A percentile compares a stretch with the other conserved stretches of the same genome.
Evolutionary conservation across 257 asterid genomes (phyloP).

Genomic region (Anisodus acutangulus): DNA sequence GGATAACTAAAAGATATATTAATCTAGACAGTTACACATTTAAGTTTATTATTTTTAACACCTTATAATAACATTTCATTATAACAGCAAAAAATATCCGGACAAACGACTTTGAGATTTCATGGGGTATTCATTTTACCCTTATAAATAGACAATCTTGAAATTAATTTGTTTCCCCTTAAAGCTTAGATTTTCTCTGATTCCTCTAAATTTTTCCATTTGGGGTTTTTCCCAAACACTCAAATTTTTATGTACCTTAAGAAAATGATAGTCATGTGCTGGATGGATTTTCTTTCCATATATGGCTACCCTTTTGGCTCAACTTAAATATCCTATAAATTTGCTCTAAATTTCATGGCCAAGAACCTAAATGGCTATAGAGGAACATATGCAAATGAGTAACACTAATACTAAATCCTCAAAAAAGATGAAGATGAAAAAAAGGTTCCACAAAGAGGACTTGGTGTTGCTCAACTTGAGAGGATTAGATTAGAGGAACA

Average conservation of each 20-base stretch:
- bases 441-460: slow-evolving; percentile 86
- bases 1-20: no score
- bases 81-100: no score
- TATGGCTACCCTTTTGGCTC: slow-evolving; percentile 41
- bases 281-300: slow-evolving; percentile 32
- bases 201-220: slow-evolving; percentile 4
- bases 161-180: background rate
- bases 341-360: slow-evolving; percentile 47
- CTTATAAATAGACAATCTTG: no score
- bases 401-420: slow-evolving; percentile 42
- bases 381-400: slow-evolving; percentile 47
- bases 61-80: no score
- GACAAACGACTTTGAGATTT: no score
- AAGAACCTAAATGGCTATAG: slow-evolving; percentile 43
- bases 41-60: no score
- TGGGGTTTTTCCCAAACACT: no score
- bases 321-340: slow-evolving; percentile 43
- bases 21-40: no score
- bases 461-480: slow-evolving; percentile 95
- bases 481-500: slow-evolving; percentile 79
- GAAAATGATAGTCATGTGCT: slow-evolving; percentile 47
- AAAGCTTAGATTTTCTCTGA: slow-evolving; percentile 13
- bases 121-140: no score
- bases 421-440: slow-evolving; percentile 67
- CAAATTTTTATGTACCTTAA: no score